These are phyloP conservation scores for Solanum sejunctum DNA, from an alignment of 257 asterid species.

Conservation along the genomic window DNA sequence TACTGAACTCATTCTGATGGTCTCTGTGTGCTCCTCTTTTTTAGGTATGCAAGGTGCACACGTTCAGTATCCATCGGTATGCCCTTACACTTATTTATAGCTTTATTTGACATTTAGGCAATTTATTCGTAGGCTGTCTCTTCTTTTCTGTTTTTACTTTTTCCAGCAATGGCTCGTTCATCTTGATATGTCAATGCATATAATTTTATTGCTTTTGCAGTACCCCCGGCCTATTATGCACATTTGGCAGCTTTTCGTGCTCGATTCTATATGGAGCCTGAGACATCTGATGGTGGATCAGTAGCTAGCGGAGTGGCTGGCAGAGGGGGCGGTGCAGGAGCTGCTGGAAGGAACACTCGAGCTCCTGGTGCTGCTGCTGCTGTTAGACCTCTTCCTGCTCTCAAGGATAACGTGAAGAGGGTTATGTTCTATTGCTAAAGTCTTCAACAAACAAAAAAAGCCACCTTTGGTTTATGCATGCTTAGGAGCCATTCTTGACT, in stretches of 20 bases:
- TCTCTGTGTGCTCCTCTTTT: not conserved
- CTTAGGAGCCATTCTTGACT: not conserved
- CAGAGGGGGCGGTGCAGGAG: conserved; percentile 34
- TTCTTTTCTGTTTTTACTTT: not conserved
- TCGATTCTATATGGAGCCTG: conserved; percentile 91
- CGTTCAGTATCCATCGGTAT: conserved; percentile 93
- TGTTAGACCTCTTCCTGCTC: conserved; percentile 88
- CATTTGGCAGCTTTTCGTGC: conserved; percentile 97
- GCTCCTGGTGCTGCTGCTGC: conserved; percentile 40
- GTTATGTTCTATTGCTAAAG: conserved; percentile 79
- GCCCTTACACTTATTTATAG: not conserved
- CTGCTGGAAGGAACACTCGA: conserved; percentile 44
- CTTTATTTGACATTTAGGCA: not conserved
- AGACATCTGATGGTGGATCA: conserved; percentile 77
- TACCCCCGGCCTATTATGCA: conserved; percentile 94
- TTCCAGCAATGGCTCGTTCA: not conserved
- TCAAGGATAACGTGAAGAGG: conserved; percentile 78
- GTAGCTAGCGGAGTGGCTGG: conserved; percentile 47
- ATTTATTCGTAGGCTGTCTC: not conserved
- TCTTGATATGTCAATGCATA: not conserved
- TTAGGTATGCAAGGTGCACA: conserved; percentile 88
- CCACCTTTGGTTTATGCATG: not conserved
- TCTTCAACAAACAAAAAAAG: not conserved
- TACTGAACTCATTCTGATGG: not conserved
- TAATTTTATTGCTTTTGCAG: conserved; percentile 13